These are phyloP conservation scores for Backusella mclennaniae DNA, from an alignment of 192 early-diverging fungal species.

Conservation along the genomic window DNA sequence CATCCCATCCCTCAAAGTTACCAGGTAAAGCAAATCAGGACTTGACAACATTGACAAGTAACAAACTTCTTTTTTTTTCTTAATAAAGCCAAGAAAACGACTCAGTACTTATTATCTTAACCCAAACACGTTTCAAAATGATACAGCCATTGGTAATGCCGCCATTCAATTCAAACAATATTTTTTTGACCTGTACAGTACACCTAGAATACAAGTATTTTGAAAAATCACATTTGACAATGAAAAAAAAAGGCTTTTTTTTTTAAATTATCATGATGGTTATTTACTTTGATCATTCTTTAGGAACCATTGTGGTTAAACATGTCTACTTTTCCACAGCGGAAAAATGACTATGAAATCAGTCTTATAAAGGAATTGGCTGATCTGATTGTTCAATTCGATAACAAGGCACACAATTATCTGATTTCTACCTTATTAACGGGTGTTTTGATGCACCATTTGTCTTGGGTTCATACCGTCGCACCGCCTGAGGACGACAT, in stretches of 20 bases:
- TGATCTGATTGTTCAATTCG: slow-evolving; percentile 32
- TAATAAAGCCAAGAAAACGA: not conserved
- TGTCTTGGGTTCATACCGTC: slow-evolving; percentile 57
- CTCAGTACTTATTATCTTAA: slow-evolving; percentile 19
- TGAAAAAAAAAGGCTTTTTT: not conserved
- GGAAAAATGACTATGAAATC: slow-evolving; percentile 27
- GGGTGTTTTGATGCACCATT: slow-evolving; percentile 48
- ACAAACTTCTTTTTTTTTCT: not conserved
- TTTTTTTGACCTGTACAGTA: slow-evolving; percentile 47
- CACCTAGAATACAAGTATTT: slow-evolving; percentile 57
- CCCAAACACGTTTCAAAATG: slow-evolving; percentile 47
- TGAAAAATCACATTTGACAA: not conserved
- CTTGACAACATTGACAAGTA: not conserved
- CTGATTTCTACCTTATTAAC: slow-evolving; percentile 51
- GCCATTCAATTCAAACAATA: slow-evolving; percentile 45
- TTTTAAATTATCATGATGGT: not conserved
- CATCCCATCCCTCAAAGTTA: not conserved
- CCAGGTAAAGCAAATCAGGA: not conserved
- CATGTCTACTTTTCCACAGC: slow-evolving; percentile 43
- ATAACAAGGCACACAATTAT: slow-evolving; percentile 32
- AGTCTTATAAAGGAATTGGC: slow-evolving; percentile 33
- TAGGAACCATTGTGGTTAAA: slow-evolving; percentile 49
- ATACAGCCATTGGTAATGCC: slow-evolving; percentile 42
- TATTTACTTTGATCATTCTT: not conserved
- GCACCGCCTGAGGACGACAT: slow-evolving; percentile 41